phyloP scores from a whole-genome alignment of 192 early-diverging fungal species.

The Geosiphon pyriformis region DNA sequence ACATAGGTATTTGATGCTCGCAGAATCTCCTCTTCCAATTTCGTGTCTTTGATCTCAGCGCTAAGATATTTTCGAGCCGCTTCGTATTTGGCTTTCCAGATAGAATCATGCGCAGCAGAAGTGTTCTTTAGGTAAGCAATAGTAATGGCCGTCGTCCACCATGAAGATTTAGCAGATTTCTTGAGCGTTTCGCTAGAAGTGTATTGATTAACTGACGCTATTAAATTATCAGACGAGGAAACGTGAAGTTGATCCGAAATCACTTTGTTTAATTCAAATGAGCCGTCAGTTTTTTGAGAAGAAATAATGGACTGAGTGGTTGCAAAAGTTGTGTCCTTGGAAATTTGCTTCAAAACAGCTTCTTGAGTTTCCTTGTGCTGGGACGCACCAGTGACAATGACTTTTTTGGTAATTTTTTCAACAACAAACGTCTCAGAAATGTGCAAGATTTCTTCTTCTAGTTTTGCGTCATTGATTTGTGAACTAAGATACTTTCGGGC shows the following conservation, averaged over 20 bases:
- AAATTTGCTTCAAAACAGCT: background rate
- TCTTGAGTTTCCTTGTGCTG: background rate
- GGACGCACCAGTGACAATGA: background rate
- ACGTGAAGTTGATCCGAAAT: background rate
- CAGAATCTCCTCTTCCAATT: background rate
- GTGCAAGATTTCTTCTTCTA: background rate
- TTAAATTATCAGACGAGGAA: too few species aligned
- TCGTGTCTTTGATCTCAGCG: background rate
- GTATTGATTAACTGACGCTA: too few species aligned
- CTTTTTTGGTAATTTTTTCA: too few species aligned
- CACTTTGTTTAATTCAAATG: background rate
- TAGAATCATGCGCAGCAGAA: background rate
- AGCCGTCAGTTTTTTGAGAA: background rate
- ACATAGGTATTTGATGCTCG: background rate
- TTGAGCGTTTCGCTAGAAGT: too few species aligned
- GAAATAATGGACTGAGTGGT: background rate
- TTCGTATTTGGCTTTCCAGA: slow-evolving; percentile 7
- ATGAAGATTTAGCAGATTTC: too few species aligned
- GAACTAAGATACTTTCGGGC: background rate
- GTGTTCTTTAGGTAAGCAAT: too few species aligned
- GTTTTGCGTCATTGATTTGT: background rate
- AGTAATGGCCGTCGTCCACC: too few species aligned
- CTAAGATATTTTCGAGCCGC: background rate
- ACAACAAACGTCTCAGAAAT: too few species aligned
- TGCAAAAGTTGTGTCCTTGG: background rate